These are phyloP conservation scores for Tetraselmis chui DNA, from an alignment of 139 green algal genomes.

Conservation along the genomic window DNA sequence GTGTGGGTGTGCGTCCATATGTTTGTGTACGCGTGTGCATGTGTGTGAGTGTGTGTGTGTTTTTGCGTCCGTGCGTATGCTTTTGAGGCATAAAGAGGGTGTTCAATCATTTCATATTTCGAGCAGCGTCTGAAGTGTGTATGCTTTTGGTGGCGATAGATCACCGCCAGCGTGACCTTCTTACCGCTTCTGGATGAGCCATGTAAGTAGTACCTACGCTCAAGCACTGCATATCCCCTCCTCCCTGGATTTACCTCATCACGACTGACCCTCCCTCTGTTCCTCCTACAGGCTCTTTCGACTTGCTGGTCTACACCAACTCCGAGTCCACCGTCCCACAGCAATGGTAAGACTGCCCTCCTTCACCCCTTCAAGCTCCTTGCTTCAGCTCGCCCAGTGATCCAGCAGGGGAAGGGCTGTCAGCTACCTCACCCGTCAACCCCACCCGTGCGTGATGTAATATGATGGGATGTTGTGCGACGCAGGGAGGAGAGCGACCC, in stretches of 20 bases:
- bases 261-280: background rate
- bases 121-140: background rate
- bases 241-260: too few relatives aligned
- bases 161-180: conserved; percentile 91
- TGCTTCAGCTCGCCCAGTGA: too few relatives aligned
- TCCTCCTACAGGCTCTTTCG: conserved; percentile 71
- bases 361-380: too few relatives aligned
- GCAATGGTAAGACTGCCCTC: conserved; percentile 79
- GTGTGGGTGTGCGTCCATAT: too few relatives aligned
- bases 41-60: too few relatives aligned
- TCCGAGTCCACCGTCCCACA: conserved; percentile 59
- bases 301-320: conserved; percentile 90
- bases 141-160: conserved; percentile 50
- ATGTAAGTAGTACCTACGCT: too few relatives aligned
- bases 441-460: background rate
- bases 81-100: too few relatives aligned
- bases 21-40: too few relatives aligned
- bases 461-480: background rate
- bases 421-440: background rate
- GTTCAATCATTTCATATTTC: background rate
- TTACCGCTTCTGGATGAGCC: conserved; percentile 82
- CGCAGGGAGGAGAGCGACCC: conserved; percentile 83
- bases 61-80: too few relatives aligned
- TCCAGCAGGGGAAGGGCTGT: too few relatives aligned
- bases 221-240: too few relatives aligned